These are phyloP conservation scores for Ophiostoma novo-ulmi DNA, from an alignment of 2,329 filamentous ascomycete genomes.

Conservation along the genomic window DNA sequence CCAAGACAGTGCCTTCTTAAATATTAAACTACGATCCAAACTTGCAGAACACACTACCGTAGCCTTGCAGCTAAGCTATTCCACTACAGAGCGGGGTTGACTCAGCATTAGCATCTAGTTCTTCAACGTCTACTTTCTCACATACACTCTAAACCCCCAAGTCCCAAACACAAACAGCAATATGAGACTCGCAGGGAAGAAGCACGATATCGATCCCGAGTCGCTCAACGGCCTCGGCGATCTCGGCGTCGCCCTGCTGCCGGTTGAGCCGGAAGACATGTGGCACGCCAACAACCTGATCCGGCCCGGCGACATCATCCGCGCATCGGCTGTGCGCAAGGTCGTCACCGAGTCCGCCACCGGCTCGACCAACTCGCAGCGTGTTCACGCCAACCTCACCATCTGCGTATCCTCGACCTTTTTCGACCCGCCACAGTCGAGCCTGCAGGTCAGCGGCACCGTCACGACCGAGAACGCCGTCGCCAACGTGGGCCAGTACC, in stretches of 20 bases:
- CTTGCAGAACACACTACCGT: neutral
- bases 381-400: conserved; percentile 54
- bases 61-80: conserved; percentile 4
- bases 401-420: conserved; percentile 53
- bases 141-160: neutral
- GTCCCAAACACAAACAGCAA: neutral
- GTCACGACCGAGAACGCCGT: conserved; percentile 50
- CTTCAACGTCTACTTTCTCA: neutral
- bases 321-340: conserved; percentile 53
- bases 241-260: neutral
- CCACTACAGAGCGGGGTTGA: neutral
- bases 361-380: conserved; percentile 45
- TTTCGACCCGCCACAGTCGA: conserved; percentile 52
- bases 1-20: no score
- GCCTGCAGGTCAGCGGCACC: conserved; percentile 52
- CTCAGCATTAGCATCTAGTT: neutral
- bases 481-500: conserved; percentile 51
- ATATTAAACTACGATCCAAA: no score
- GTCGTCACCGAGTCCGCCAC: conserved; percentile 45
- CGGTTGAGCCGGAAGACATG: conserved; percentile 21
- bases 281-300: conserved; percentile 61
- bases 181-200: conserved; percentile 3
- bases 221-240: neutral
- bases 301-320: conserved; percentile 47
- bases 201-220: neutral